Evolutionary conservation across 495 filamentous ascomycete genomes (phyloP).

Genomic region (Aspergillus heteromorphus): DNA sequence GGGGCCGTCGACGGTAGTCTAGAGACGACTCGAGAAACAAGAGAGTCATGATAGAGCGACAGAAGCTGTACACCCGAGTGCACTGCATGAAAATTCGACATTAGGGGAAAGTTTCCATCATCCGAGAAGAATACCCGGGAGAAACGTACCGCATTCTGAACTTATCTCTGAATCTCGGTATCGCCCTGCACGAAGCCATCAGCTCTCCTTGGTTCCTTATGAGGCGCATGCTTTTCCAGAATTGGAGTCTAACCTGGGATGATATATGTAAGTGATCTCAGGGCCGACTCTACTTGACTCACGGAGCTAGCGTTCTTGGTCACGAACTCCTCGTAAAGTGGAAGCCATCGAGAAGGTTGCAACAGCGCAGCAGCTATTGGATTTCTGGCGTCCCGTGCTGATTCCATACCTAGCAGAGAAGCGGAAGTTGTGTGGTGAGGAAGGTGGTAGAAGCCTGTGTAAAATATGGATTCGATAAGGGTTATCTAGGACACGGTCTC

Average conservation of each 20-base stretch:
- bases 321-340: slow-evolving; percentile 85
- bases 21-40: slow-evolving; percentile 65
- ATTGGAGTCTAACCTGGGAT: slow-evolving; percentile 62
- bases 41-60: slow-evolving; percentile 88
- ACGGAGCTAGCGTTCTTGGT: slow-evolving; percentile 89
- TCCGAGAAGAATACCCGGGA: slow-evolving; percentile 1
- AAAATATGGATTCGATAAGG: background rate
- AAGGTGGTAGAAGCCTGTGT: background rate
- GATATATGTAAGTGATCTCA: slow-evolving; percentile 90
- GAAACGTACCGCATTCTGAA: slow-evolving; percentile 70
- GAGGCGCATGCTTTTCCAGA: background rate
- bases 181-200: slow-evolving; percentile 52
- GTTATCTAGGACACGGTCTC: background rate
- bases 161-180: slow-evolving; percentile 91
- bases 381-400: slow-evolving; percentile 24
- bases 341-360: slow-evolving; percentile 67
- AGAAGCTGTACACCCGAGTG: slow-evolving; percentile 85
- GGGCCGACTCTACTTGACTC: slow-evolving; percentile 84
- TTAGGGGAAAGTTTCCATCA: slow-evolving; percentile 1
- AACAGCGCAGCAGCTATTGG: slow-evolving; percentile 33
- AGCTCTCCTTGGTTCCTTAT: background rate
- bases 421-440: background rate
- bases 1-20: slow-evolving; percentile 39
- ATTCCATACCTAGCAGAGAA: slow-evolving; percentile 35
- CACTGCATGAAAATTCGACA: slow-evolving; percentile 34